Conservation (phyloP, 75 land plant genomes). For the Cunninghamia lanceolata region DNA sequence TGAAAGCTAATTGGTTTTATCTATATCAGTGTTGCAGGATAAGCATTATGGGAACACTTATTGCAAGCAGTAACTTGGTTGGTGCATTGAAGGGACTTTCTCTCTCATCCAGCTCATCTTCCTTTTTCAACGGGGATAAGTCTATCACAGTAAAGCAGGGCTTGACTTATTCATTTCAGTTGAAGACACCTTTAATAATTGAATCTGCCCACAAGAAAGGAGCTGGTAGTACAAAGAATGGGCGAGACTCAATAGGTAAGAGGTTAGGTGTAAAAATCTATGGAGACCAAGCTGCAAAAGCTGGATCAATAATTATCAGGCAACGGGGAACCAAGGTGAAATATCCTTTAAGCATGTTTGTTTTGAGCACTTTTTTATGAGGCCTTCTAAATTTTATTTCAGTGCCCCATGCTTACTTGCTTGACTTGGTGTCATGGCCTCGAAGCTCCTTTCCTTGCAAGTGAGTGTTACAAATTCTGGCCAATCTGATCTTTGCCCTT, state of each 20-base stretch:
- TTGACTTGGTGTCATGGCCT: background rate
- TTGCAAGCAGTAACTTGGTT: constrained; percentile 33
- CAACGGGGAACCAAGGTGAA: constrained; percentile 97
- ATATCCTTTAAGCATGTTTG: constrained; percentile 2
- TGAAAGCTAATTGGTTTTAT: constrained; percentile 4
- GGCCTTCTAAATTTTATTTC: background rate
- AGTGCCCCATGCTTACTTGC: background rate
- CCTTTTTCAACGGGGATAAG: constrained; percentile 44
- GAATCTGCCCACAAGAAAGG: constrained; percentile 98
- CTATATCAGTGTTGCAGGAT: constrained; percentile 1
- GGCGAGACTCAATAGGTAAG: constrained; percentile 79
- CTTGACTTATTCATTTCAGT: constrained; percentile 15
- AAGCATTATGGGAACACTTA: constrained; percentile 18
- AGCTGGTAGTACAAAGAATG: constrained; percentile 95
- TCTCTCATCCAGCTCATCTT: constrained; percentile 41
- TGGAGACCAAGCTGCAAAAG: constrained; percentile 86
- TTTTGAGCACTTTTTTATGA: background rate
- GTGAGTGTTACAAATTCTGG: background rate
- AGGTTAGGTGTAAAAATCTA: constrained; percentile 92
- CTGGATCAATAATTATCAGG: constrained; percentile 88
- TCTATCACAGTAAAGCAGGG: constrained; percentile 3
- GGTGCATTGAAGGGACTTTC: constrained; percentile 57
- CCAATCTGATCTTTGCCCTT: background rate
- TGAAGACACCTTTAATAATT: constrained; percentile 49
- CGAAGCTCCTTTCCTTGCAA: background rate